Evolutionary conservation across 257 asterid species (phyloP), one percentile per base, ranked within the genome.

Genomic region (Rehmannia glutinosa): DNA sequence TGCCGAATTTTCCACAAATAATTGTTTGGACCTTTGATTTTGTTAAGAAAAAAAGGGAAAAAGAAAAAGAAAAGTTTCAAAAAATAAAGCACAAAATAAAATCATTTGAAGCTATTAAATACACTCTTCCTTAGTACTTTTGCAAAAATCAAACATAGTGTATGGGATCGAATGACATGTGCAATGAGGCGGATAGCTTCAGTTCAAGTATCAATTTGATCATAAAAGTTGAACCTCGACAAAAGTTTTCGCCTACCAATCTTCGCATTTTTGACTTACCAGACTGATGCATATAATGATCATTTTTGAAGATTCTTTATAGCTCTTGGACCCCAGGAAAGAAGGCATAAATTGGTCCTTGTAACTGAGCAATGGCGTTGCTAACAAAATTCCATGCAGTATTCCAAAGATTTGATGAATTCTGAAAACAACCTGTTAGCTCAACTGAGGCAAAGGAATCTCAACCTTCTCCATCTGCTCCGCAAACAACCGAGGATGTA

Each of bases 401-500:
- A 16, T 1, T 30, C 35, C 0, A 60, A 42, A 12, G 41, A 35
- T 7, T 21, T 12, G 28, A 16, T 65, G 15, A 6, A 24, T 10
- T 21, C 13, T 3, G 10, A 1, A 23, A 38, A 8, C 1, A 19
- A 45, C 15, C 52, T 7, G 32, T 60, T 62, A 72, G 55, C 63
- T 27, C 60, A 78, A 73, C 55, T 46, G 76, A 49, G 87, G 93
- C 27, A 86, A 67, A 50, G 64, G 32, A 93, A 54, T 45, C 96
- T 81, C 81, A 86, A 68, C 76, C 90, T 77, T 83, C 81, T 82
- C 96, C 95, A 80, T 77, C 81, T 86, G 78, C 79, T 72, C 72
- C 66, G 64, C 20, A 28, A n/a, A 55, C 73, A 83, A 64, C 9
- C 47, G n/a, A 1, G 98, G 98, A 74, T 90, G 82, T 75, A 91